phyloP scores from a whole-genome alignment of 75 land plant genomes.

The Picea sitchensis region DNA sequence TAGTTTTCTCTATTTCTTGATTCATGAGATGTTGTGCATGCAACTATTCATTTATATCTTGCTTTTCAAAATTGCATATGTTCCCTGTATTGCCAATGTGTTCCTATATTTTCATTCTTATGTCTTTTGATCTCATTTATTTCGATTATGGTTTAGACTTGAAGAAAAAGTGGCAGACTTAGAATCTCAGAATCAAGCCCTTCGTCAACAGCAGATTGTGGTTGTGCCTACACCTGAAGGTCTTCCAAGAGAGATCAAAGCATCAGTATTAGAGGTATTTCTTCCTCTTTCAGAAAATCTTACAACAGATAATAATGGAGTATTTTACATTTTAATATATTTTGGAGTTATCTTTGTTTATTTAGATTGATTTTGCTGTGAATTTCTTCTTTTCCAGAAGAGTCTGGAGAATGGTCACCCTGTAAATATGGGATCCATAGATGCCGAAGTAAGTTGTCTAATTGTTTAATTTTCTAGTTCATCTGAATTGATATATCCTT shows the following conservation, averaged over 20 bases:
- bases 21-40: neutral
- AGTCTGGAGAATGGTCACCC: constrained; percentile 38
- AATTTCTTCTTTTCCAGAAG: constrained; percentile 18
- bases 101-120: neutral
- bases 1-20: neutral
- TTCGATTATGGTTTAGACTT: constrained; percentile 35
- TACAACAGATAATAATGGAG: neutral
- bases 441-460: constrained; percentile 14
- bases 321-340: too few relatives aligned
- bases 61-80: neutral
- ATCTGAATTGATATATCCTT: neutral
- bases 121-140: neutral
- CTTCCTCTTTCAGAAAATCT: neutral
- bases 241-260: constrained; percentile 32
- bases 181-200: constrained; percentile 73
- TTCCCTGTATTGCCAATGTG: neutral
- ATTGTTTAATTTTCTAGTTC: neutral
- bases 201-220: constrained; percentile 46
- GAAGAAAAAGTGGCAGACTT: constrained; percentile 58
- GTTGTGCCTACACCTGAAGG: constrained; percentile 31
- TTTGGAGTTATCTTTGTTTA: too few relatives aligned
- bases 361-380: neutral
- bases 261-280: constrained; percentile 32
- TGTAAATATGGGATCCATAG: constrained; percentile 25
- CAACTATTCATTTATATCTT: neutral